Evolutionary conservation across 108 stramenopile genomes (phyloP), one percentile per base, ranked within the genome.

Genomic region (Pseudonitzschia multiseries): DNA sequence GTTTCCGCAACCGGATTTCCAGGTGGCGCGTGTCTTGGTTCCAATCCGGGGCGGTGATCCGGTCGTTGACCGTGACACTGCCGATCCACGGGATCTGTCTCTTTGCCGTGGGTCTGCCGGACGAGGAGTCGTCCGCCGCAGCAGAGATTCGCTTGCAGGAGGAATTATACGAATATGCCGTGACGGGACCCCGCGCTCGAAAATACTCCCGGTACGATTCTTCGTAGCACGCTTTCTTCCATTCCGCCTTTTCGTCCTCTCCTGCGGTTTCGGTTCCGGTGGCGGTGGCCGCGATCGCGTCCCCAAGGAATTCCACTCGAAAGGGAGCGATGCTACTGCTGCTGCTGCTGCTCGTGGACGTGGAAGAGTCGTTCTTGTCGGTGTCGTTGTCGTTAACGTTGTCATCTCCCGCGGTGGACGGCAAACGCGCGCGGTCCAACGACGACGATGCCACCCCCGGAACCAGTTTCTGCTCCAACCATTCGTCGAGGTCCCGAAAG

Each of bases 11-110:
- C 14, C 65, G 72, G 32, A 93, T 77, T 46, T 73, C 72, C 28
- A 94, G 61, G 68, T 92, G 90, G 24, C 93, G 77, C 24, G 90
- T 91, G 60, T 94, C 84, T 73, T 94, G 93, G 36, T 84, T 74
- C 93, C 93, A 94, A 60, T 84, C 87, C 0, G 70, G 36, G 20
- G 81, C 68, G 24, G 89, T 94, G 21, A 94, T 83, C 33, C 93
- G 87, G 22, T 81, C 33, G 67, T 94, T 94, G 41, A 56, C 69
- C 22, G 57, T 68, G n/a, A 93, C 78, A 27, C 44, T 75, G 8
- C 80, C 88, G 4, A 82, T 13, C n/a, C 89, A 65, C 50, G 89
- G 81, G 18, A 50, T 44, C 44, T 22, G 0, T 61, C 63, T 32
- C 18, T 26, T 28, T 52, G 13, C 14, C n/a, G n/a, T n/a, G n/a